phyloP scores from a whole-genome alignment of 2,329 filamentous ascomycete species.

The Apiospora malaysiana region DNA sequence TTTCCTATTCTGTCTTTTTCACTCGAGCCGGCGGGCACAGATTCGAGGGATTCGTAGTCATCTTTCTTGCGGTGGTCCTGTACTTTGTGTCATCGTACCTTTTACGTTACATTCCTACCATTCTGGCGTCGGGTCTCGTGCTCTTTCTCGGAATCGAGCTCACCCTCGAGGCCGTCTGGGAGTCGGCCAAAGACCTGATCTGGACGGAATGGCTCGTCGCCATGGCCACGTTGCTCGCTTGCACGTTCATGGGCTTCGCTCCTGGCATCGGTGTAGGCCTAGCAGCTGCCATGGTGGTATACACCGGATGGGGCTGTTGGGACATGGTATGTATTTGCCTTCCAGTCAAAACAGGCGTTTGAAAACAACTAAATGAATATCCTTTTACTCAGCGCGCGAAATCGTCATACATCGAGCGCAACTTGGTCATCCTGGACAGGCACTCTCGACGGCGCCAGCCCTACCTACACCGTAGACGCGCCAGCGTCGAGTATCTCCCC shows the following conservation, averaged over 20 bases:
- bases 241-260: neutral
- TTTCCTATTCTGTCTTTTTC: neutral
- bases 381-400: neutral
- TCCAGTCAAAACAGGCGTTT: neutral
- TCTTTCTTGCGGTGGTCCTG: neutral
- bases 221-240: neutral
- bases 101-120: neutral
- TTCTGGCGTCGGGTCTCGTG: neutral
- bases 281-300: neutral
- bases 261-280: neutral
- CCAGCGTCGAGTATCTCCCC: neutral
- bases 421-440: neutral
- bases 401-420: neutral
- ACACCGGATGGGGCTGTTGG: neutral
- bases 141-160: slow-evolving; percentile 7
- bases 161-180: neutral
- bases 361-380: neutral
- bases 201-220: neutral
- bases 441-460: neutral
- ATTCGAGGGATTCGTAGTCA: neutral
- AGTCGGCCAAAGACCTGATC: neutral
- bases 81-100: neutral
- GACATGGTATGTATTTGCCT: neutral
- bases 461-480: neutral
- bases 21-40: neutral